A percentile compares a stretch with the other conserved stretches of the same genome.
Conservation (phyloP, 345 rosid species). For the Cardamine resedifolia region DNA sequence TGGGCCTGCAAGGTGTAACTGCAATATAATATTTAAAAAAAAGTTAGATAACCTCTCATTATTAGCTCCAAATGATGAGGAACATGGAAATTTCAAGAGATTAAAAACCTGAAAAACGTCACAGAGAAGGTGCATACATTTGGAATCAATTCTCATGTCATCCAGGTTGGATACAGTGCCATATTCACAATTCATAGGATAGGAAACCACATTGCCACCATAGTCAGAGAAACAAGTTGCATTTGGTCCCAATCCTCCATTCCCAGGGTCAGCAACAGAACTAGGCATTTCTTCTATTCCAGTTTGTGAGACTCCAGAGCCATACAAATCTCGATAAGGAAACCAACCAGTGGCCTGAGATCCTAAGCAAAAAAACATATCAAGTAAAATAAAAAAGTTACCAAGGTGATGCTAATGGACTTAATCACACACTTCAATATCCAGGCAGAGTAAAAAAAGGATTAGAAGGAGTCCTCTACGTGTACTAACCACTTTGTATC, state of each 20-base stretch:
- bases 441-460: background rate
- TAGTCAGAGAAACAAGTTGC: constrained; percentile 30
- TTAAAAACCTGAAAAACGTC: background rate
- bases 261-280: constrained; percentile 29
- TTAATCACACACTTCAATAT: background rate
- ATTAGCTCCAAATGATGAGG: background rate
- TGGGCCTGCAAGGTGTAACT: constrained; percentile 41
- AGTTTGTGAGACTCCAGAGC: constrained; percentile 28
- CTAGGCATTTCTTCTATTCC: constrained; percentile 15
- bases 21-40: constrained; percentile 33
- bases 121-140: constrained; percentile 37
- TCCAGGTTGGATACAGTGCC: constrained; percentile 27
- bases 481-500: constrained; percentile 40
- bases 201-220: constrained; percentile 27
- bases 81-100: background rate
- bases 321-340: background rate
- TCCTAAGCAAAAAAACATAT: constrained; percentile 38
- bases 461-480: background rate
- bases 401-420: background rate
- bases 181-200: constrained; percentile 22
- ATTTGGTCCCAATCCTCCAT: constrained; percentile 10
- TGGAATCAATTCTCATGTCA: constrained; percentile 28
- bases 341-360: constrained; percentile 34
- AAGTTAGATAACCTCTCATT: constrained; percentile 12
- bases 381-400: constrained; percentile 11